These are phyloP conservation scores for Euphrasia arctica DNA, from an alignment of 305 asterid genomes.

Conservation along the genomic window DNA sequence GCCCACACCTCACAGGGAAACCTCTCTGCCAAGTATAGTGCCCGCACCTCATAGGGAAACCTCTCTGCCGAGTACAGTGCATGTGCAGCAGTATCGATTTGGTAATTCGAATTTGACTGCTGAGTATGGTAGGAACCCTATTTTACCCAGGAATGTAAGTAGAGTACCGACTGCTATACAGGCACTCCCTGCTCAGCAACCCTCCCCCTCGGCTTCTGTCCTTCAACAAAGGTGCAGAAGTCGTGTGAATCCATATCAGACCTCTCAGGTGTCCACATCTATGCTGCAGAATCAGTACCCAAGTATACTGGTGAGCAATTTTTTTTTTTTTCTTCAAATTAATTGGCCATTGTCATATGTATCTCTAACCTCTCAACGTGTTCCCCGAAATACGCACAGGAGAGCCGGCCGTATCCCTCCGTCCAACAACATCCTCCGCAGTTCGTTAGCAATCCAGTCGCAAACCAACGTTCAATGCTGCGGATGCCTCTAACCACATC, in stretches of 20 bases:
- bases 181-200: constrained; percentile 71
- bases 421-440: constrained; percentile 26
- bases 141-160: constrained; percentile 41
- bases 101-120: constrained; percentile 35
- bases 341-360: not conserved
- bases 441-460: constrained; percentile 24
- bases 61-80: constrained; percentile 36
- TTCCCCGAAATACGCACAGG: not conserved
- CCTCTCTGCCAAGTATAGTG: not conserved
- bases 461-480: constrained; percentile 26
- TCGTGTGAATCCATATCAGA: not conserved
- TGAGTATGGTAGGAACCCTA: constrained; percentile 52
- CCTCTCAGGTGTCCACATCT: not conserved
- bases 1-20: constrained; percentile 2
- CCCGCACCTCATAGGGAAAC: constrained; percentile 26
- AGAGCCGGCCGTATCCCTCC: not conserved
- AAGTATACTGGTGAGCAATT: not conserved
- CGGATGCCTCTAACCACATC: constrained; percentile 22
- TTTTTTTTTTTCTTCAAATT: not conserved
- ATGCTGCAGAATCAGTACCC: not conserved
- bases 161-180: constrained; percentile 66
- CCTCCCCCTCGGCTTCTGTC: constrained; percentile 26
- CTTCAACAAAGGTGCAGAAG: constrained; percentile 42
- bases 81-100: constrained; percentile 44
- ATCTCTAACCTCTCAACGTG: constrained; percentile 10